Percentiles rank a stretch among this genome's conserved stretches.
Evolutionary conservation across 169 alveolate genomes (phyloP).

Genomic region (Cryptosporidium canis): DNA sequence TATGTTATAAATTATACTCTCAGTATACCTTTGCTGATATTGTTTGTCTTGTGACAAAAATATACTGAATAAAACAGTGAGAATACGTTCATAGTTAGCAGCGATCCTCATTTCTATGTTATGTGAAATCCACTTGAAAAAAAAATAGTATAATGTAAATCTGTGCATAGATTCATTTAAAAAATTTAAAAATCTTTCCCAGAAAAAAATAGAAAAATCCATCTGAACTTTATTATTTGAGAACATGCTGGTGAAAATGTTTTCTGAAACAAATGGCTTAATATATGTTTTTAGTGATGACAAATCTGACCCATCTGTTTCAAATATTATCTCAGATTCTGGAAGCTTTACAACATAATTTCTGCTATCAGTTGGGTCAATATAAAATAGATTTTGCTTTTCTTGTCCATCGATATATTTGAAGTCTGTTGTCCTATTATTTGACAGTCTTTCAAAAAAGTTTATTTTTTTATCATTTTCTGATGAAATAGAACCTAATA

Average conservation of each 20-base stretch:
- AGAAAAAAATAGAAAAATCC: conserved; percentile 22
- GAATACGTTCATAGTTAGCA: conserved; percentile 14
- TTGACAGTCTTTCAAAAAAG: conserved; percentile 30
- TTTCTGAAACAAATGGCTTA: conserved; percentile 24
- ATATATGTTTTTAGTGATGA: background rate
- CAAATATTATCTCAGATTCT: background rate
- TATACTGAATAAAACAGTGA: background rate
- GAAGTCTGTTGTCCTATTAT: background rate
- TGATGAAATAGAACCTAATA: conserved; percentile 27
- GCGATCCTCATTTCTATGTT: background rate
- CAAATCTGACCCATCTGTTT: background rate
- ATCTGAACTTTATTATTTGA: background rate
- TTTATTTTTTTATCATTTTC: background rate
- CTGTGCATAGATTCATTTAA: background rate
- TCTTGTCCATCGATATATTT: background rate
- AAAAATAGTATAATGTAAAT: conserved; percentile 19
- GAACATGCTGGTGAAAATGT: conserved; percentile 5
- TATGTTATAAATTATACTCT: conserved; percentile 1
- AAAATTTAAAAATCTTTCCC: conserved; percentile 33
- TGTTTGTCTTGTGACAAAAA: background rate
- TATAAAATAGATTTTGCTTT: background rate
- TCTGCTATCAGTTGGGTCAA: background rate
- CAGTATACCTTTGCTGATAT: background rate
- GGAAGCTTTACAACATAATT: conserved; percentile 11
- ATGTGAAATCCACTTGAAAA: conserved; percentile 26